A percentile compares a stretch with the other conserved stretches of the same genome.
phyloP scores from a whole-genome alignment of 768 basidiomycete genomes.

The Agrocybe pediades region DNA sequence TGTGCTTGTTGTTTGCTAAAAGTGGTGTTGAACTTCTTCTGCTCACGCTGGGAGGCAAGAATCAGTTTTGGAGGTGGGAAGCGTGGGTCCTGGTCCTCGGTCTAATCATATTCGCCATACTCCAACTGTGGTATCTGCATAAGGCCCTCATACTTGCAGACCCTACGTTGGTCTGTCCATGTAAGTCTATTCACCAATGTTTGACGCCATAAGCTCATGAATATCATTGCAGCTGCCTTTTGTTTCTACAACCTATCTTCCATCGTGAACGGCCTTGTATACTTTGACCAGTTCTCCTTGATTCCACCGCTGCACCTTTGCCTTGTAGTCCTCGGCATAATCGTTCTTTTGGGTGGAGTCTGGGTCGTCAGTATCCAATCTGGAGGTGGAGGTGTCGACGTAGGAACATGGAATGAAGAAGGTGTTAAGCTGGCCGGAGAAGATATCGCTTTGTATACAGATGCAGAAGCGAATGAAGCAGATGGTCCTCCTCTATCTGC shows the following conservation, averaged over 20 bases:
- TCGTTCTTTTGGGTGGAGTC: conserved; percentile 80
- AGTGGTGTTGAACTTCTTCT: conserved; percentile 89
- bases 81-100: conserved; percentile 80
- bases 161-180: conserved; percentile 84
- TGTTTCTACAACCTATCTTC: conserved; percentile 94
- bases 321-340: conserved; percentile 77
- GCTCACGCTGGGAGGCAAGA: conserved; percentile 70
- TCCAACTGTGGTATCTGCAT: conserved; percentile 86
- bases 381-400: conserved; percentile 50
- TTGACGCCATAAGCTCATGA: conserved; percentile 13
- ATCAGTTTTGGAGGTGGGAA: conserved; percentile 85
- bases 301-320: conserved; percentile 70
- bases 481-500: conserved; percentile 1
- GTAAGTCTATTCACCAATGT: conserved; percentile 44
- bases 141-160: conserved; percentile 79
- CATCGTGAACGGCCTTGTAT: conserved; percentile 87
- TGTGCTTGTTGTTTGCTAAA: conserved; percentile 93
- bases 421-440: conserved; percentile 35
- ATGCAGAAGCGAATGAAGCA: conserved; percentile 20
- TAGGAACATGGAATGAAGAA: conserved; percentile 50
- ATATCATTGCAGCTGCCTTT: conserved; percentile 68
- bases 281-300: conserved; percentile 82
- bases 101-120: conserved; percentile 70
- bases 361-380: conserved; percentile 87
- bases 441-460: conserved; percentile 21